Percentiles rank a stretch among this genome's conserved stretches.
These are phyloP conservation scores for Lactarius pseudohatsudake DNA, from an alignment of 768 basidiomycete species.

Conservation along the genomic window DNA sequence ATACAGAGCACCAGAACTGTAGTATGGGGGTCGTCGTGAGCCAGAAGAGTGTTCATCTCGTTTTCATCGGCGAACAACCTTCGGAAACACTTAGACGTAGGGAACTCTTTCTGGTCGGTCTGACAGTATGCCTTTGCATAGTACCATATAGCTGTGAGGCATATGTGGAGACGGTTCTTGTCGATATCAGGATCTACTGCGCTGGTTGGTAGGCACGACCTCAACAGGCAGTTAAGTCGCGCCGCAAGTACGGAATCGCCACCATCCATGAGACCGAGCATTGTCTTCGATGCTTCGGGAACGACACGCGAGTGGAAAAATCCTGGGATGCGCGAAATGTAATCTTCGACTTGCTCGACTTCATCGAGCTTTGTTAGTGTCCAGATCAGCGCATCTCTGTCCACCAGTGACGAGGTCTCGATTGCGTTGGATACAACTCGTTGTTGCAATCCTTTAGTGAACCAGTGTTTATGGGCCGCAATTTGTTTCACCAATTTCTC, in stretches of 20 bases:
- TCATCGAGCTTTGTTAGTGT: constrained; percentile 3
- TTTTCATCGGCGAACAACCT: not conserved
- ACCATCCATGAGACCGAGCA: constrained; percentile 7
- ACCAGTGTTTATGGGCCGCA: constrained; percentile 1
- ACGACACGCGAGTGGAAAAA: constrained; percentile 13
- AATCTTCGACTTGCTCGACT: constrained; percentile 6
- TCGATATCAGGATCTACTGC: not conserved
- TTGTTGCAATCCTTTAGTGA: not conserved
- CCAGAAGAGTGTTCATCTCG: constrained; percentile 4
- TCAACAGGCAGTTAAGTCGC: constrained; percentile 3
- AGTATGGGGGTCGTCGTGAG: not conserved
- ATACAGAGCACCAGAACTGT: not conserved
- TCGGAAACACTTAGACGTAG: constrained; percentile 1
- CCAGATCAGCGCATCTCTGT: constrained; percentile 13
- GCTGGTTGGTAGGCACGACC: not conserved
- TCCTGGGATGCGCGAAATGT: constrained; percentile 3
- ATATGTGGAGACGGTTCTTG: not conserved
- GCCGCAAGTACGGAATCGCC: constrained; percentile 11
- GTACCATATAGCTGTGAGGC: constrained; percentile 8
- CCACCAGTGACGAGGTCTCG: constrained; percentile 1
- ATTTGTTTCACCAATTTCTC: not conserved
- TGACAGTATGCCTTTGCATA: constrained; percentile 2
- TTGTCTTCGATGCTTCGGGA: not conserved
- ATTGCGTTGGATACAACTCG: constrained; percentile 1
- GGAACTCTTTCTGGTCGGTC: not conserved